Base-by-base conservation (phyloP, 2,329 filamentous ascomycete species). In the Simplicillium sp. region DNA sequence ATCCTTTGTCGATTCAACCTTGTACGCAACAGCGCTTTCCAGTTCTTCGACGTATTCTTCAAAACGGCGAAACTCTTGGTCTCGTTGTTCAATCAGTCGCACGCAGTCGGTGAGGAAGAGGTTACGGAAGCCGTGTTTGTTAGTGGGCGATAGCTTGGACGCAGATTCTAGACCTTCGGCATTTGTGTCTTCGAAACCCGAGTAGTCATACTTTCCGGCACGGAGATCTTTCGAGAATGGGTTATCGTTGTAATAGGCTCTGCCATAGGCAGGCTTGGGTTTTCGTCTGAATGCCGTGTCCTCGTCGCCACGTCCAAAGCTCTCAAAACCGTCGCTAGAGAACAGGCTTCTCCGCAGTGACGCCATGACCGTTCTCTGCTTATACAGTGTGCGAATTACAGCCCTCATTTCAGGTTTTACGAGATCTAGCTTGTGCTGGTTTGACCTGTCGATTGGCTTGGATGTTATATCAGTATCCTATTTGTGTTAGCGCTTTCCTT, bases 1-100 rank as follows among this genome's bases (percentile, higher is more conserved):
- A 48, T 68, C 65, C 37, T 66, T 66, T 15, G 60, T 64, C 33
- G 55, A 59, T 41, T 62, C 55, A 39, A 67, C 55, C 38, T 62
- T 63, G 44, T 60, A 64, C 11, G 44, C 47, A 25, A 57, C 47
- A 17, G 51, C 50, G 9, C 52, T 50, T 42, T 59, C 53, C 9
- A 61, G 46, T 42, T 59, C 54, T 6, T 52, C 50, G 8, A 52
- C 54, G 33, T 56, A 58, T 14, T 60, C 54, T 4, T 48, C 47
- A 34, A 54, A 52, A 5, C 52, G 53, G 32, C 48, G 46, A 36
- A 60, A 57, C 41, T 61, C 58, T 36, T 54, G 57, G 17, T 58
- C 54, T 3, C 62, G 57, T 31, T 62, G 54, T 14, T 65, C 58
- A n/a, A 70, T 41, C 29, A 62, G 49, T 16, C 52, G 52, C 3